Conservation (phyloP, 2,329 filamentous ascomycete genomes). For the Hypoxylon sp. region DNA sequence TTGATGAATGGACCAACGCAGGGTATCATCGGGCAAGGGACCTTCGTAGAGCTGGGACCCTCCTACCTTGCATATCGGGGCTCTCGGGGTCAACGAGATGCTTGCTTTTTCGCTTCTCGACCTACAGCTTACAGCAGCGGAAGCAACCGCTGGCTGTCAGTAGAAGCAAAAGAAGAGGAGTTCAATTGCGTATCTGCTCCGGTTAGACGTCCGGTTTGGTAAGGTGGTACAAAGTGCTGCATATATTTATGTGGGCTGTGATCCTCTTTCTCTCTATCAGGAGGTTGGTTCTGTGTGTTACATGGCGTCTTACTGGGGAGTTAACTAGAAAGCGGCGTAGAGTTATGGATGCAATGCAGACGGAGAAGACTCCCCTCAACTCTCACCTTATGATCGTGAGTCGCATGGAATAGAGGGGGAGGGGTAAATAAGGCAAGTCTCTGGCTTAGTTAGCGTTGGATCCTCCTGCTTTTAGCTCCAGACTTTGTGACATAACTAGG, state of each 20-base stretch:
- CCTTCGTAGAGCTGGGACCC: slow-evolving; percentile 34
- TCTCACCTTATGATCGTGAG: not conserved
- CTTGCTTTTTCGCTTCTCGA: slow-evolving; percentile 24
- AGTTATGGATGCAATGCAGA: slow-evolving; percentile 11
- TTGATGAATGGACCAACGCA: slow-evolving; percentile 19
- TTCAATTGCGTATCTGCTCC: slow-evolving; percentile 25
- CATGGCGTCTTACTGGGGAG: not conserved
- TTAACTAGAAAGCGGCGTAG: slow-evolving; percentile 5
- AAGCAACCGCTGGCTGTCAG: slow-evolving; percentile 14
- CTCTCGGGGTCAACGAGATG: slow-evolving; percentile 23
- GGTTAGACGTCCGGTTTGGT: slow-evolving; percentile 34
- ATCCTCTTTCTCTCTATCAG: slow-evolving; percentile 13
- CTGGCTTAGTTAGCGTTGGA: slow-evolving; percentile 13
- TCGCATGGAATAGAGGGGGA: slow-evolving; percentile 28
- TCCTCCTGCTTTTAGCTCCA: slow-evolving; percentile 29
- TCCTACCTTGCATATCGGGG: slow-evolving; percentile 36
- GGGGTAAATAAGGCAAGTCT: slow-evolving; percentile 14
- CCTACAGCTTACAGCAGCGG: slow-evolving; percentile 21
- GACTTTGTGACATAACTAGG: slow-evolving; percentile 22
- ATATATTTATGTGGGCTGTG: slow-evolving; percentile 33
- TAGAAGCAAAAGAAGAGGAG: slow-evolving; percentile 5
- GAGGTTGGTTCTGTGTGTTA: slow-evolving; percentile 22
- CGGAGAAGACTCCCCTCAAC: not conserved
- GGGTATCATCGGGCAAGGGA: slow-evolving; percentile 33
- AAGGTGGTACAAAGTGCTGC: slow-evolving; percentile 40